Conservation (phyloP, 495 filamentous ascomycete genomes). For the Chaetomidium leptoderma region DNA sequence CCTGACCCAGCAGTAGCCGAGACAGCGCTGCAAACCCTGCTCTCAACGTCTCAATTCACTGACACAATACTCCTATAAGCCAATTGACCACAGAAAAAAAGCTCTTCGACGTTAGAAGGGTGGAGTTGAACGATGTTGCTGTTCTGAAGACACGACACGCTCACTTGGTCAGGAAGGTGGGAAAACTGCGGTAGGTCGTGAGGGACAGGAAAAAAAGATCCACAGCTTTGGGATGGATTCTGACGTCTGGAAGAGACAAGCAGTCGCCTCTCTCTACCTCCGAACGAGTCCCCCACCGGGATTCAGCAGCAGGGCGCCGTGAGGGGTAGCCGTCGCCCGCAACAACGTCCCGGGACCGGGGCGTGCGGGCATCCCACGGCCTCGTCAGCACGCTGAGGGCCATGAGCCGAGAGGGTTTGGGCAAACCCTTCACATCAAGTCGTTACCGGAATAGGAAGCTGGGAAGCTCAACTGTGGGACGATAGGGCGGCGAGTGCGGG, state of each 20-base stretch:
- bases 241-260: not conserved
- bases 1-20: not conserved
- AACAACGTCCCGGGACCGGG: not conserved
- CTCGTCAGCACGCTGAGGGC: slow-evolving; percentile 14
- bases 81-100: not conserved
- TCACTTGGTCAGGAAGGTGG: not conserved
- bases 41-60: slow-evolving; percentile 13
- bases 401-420: not conserved
- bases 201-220: not conserved
- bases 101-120: not conserved
- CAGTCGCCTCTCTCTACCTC: not conserved
- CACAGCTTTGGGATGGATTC: not conserved
- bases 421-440: not conserved
- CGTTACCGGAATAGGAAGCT: slow-evolving; percentile 23
- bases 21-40: slow-evolving; percentile 19
- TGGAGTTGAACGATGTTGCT: not conserved
- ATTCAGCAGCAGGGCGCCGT: not conserved
- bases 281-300: too few species aligned
- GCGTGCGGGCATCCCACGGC: not conserved
- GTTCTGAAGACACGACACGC: not conserved
- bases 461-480: slow-evolving; percentile 3
- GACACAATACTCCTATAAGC: not conserved
- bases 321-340: not conserved
- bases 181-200: not conserved
- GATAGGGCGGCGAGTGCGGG: slow-evolving; percentile 2